Base-by-base conservation (phyloP, 768 basidiomycete species). In the Hygrophorus russula region DNA sequence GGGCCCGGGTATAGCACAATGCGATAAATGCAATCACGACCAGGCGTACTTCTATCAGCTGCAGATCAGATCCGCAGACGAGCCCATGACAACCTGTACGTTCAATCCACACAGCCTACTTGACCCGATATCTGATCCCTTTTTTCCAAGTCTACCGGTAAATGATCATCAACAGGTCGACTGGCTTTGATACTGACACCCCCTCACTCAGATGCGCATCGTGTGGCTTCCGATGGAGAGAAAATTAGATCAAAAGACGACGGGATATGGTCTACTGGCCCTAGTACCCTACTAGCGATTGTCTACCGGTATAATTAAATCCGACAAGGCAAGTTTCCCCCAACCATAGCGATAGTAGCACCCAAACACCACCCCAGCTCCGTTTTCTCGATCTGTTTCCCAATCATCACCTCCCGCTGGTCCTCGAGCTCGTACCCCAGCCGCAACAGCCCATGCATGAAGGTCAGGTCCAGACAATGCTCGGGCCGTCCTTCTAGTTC, bases 341-440 rank as follows among this genome's bases (percentile, higher is more conserved):
- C 76, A 27, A 86, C 74, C 69, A 88, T 73, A 41, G 76, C 78
- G 54, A 91, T 75, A 40, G 81, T 78, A 24, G 90, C 92, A 13
- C 90, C 90, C 27, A 97, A 60, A 53, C 81, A 82, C 93, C 94
- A 97, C 15, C 93, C 93, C 46, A 97, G 65, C 72, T 96, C 94
- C 2, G 93, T 94, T 15, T 80, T 87, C 20, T 69, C 69, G 36
- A 98, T 74, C 70, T 84, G 75, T 70, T 97, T 98, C 54, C 84
- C 94, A 18, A 94, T 74, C 62, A 60, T 66, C 28, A 89, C 76
- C 48, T 80, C 71, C 47, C 91, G 59, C 14, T 62, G 68, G 33
- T 76, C 80, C 11, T 63, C 69, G 58, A 98, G 82, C 66, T 93
- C 96, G 62, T 98, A 99, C 24, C 94, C 94, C 2, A 90, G 68